Evolutionary conservation across 2,329 filamentous ascomycete genomes (phyloP).

Genomic region (Xylariaceae sp.): DNA sequence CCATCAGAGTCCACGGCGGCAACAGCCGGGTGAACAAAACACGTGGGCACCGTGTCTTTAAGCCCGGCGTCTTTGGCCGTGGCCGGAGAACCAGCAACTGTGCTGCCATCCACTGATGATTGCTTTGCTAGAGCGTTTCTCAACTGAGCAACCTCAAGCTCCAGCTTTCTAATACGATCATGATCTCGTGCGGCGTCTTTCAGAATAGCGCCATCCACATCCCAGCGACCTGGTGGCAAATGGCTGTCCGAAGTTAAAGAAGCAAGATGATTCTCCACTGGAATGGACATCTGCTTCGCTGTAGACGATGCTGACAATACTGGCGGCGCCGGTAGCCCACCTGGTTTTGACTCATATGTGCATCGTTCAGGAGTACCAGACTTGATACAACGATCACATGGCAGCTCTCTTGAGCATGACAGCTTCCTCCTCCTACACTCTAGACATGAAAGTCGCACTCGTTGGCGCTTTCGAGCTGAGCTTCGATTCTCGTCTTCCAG

Average conservation of each 20-base stretch:
- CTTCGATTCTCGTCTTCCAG: slow-evolving; percentile 30
- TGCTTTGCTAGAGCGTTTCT: slow-evolving; percentile 49
- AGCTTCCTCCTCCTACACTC: slow-evolving; percentile 59
- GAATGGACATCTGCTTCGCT: slow-evolving; percentile 46
- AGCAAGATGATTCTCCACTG: slow-evolving; percentile 42
- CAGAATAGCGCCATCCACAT: slow-evolving; percentile 33
- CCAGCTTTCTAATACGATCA: slow-evolving; percentile 55
- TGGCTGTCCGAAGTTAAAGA: slow-evolving; percentile 34
- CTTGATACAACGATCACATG: slow-evolving; percentile 59
- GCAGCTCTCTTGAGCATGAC: slow-evolving; percentile 58
- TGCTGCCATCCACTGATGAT: slow-evolving; percentile 48
- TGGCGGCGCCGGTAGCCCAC: slow-evolving; percentile 17
- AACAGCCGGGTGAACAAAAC: slow-evolving; percentile 24
- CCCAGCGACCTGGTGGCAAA: slow-evolving; percentile 37
- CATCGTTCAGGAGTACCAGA: slow-evolving; percentile 57
- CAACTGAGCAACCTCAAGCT: slow-evolving; percentile 56
- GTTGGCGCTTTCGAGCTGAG: slow-evolving; percentile 53
- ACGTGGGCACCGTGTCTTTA: slow-evolving; percentile 35
- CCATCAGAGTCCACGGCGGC: slow-evolving; percentile 33
- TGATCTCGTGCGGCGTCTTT: slow-evolving; percentile 47
- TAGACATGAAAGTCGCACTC: slow-evolving; percentile 56
- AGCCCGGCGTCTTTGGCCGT: slow-evolving; percentile 44
- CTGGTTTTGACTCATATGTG: slow-evolving; percentile 52
- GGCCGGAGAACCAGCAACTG: slow-evolving; percentile 44
- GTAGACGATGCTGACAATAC: slow-evolving; percentile 32